These are phyloP conservation scores for Suillus tomentosus DNA, from an alignment of 768 basidiomycete species.

Conservation along the genomic window DNA sequence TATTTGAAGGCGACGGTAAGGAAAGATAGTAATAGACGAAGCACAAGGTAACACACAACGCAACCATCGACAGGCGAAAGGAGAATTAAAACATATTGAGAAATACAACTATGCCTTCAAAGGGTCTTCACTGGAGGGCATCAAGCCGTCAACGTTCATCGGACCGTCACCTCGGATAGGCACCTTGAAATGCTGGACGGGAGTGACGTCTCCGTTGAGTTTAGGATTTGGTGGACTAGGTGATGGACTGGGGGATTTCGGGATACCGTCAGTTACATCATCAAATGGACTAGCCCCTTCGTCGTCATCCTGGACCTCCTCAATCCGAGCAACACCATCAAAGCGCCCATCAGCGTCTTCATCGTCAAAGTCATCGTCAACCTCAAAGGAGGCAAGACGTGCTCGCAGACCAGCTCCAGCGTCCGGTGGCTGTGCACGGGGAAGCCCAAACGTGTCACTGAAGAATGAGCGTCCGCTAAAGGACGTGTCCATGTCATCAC, in stretches of 20 bases:
- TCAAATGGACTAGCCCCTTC: slow-evolving; percentile 32
- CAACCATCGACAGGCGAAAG: slow-evolving; percentile 11
- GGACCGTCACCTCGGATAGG: slow-evolving; percentile 56
- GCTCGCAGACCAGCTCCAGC: slow-evolving; percentile 59
- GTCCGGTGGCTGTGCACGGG: slow-evolving; percentile 47
- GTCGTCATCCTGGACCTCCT: slow-evolving; percentile 38
- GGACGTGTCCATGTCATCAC: slow-evolving; percentile 44
- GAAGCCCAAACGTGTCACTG: slow-evolving; percentile 46
- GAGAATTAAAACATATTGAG: background rate
- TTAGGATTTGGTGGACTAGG: slow-evolving; percentile 41
- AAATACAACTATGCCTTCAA: slow-evolving; percentile 35
- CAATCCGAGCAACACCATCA: slow-evolving; percentile 17
- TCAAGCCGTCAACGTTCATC: slow-evolving; percentile 62
- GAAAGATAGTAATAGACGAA: slow-evolving; percentile 34
- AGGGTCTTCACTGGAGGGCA: slow-evolving; percentile 67
- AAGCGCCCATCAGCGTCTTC: slow-evolving; percentile 20
- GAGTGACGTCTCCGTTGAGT: slow-evolving; percentile 48
- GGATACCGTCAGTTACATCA: slow-evolving; percentile 35
- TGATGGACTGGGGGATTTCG: slow-evolving; percentile 29
- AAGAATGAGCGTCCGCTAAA: slow-evolving; percentile 45
- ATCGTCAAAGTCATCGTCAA: slow-evolving; percentile 40
- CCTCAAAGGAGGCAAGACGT: slow-evolving; percentile 64
- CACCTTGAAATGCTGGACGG: slow-evolving; percentile 51
- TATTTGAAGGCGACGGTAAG: slow-evolving; percentile 27
- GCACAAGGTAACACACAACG: slow-evolving; percentile 25